Evolutionary conservation across 225 moss, liverwort and hornwort genomes (phyloP).

Genomic region (Bryum argenteum): DNA sequence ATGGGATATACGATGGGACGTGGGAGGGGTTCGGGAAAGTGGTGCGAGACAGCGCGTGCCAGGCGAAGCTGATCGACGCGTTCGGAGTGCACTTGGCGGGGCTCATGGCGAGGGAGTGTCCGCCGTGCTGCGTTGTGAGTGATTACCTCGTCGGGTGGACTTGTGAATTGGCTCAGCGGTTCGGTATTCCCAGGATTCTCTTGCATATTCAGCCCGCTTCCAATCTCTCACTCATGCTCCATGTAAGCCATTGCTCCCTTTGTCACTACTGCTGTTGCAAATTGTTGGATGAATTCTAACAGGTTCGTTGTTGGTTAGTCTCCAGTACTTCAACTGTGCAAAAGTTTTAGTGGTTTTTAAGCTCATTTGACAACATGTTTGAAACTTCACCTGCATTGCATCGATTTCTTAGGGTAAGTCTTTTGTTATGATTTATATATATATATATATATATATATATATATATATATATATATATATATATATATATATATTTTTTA

Average conservation of each 20-base stretch:
- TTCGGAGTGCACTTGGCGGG: not conserved
- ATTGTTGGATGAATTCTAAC: too few relatives aligned
- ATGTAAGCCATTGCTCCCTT: slow-evolving; percentile 7
- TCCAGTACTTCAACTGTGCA: too few relatives aligned
- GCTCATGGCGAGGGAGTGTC: not conserved
- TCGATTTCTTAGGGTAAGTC: too few relatives aligned
- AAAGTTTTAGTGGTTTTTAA: too few relatives aligned
- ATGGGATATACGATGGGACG: slow-evolving; percentile 10
- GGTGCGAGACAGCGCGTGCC: not conserved
- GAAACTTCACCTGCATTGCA: too few relatives aligned
- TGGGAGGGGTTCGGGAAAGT: not conserved
- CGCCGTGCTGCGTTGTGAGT: slow-evolving; percentile 36
- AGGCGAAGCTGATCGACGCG: slow-evolving; percentile 13
- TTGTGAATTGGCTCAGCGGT: slow-evolving; percentile 13
- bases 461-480: too few relatives aligned
- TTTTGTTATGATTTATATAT: too few relatives aligned
- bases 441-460: too few relatives aligned
- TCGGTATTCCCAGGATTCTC: slow-evolving; percentile 17
- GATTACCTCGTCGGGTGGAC: slow-evolving; percentile 37
- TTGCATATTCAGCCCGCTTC: slow-evolving; percentile 34
- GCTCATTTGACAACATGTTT: too few relatives aligned
- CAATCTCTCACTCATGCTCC: slow-evolving; percentile 42
- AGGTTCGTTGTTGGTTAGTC: too few relatives aligned
- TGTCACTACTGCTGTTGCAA: too few relatives aligned
- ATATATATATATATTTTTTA: too few relatives aligned